These are phyloP conservation scores for Ophiosphaerella herpotricha DNA, from an alignment of 2,329 filamentous ascomycete species.

Conservation along the genomic window DNA sequence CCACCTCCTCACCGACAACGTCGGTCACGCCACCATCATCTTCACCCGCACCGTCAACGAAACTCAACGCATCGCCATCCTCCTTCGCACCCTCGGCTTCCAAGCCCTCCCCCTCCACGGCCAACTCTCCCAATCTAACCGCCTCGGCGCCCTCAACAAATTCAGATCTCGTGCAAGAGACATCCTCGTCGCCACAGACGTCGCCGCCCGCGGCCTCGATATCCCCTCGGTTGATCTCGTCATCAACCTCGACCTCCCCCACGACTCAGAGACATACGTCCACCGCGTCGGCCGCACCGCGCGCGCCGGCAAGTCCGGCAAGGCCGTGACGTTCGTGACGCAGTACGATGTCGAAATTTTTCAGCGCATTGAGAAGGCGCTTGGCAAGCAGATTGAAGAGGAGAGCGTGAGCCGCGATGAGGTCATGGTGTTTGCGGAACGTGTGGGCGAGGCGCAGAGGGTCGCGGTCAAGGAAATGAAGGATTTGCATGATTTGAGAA, in stretches of 20 bases:
- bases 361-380: constrained; percentile 77
- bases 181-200: constrained; percentile 90
- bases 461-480: constrained; percentile 82
- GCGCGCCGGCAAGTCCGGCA: constrained; percentile 81
- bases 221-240: constrained; percentile 90
- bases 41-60: constrained; percentile 94
- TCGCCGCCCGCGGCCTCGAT: constrained; percentile 90
- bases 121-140: constrained; percentile 83
- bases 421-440: constrained; percentile 77
- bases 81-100: constrained; percentile 84
- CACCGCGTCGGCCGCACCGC: constrained; percentile 89
- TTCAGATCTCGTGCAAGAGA: constrained; percentile 81
- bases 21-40: constrained; percentile 84
- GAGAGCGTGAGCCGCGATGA: constrained; percentile 77
- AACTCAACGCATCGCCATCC: constrained; percentile 80
- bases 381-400: constrained; percentile 76
- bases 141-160: constrained; percentile 86
- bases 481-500: constrained; percentile 70
- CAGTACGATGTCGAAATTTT: constrained; percentile 87
- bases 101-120: constrained; percentile 92
- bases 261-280: constrained; percentile 87
- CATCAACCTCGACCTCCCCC: constrained; percentile 81
- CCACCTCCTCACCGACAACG: constrained; percentile 82
- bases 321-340: constrained; percentile 79
- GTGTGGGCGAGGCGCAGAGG: constrained; percentile 83